Evolutionary conservation across 2,329 filamentous ascomycete species (phyloP), one percentile per base, ranked within the genome.

Genomic region (Aspergillus luchuensis): DNA sequence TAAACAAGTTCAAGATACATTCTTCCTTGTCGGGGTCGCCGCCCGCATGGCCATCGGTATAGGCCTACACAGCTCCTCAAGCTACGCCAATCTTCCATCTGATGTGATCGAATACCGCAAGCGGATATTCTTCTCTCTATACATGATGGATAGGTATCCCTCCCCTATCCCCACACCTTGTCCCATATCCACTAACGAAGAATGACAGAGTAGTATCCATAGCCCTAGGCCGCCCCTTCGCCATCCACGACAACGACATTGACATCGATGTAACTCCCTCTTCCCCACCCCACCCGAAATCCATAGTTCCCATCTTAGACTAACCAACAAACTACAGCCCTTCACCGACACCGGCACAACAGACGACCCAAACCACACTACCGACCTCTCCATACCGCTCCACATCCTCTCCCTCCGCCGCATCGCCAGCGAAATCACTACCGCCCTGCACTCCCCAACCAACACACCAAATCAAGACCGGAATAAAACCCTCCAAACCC

Each of bases 171-270:
- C 8, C 38, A 15, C 30, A 25, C 6, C 11, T 11, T 36, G 7
- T n/a, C 28, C 6, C 6, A 30, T 30, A 23, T 3, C 13, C 8
- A 30, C n/a, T 58, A 52, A 58, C 17, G 33, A n/a, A 6, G 17
- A n/a, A 2, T 11, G 1, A 10, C 21, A 78, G 78, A 1, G 73
- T 81, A 1, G 79, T 81, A 5, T 81, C 79, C 5, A 74, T 78
- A 28, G 75, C 79, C 2, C 64, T 82, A 1, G 80, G 80, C 1
- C 71, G 80, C 0, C 79, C 80, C 0, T 81, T 81, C 63, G 79
- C 78, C 2, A 71, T 82, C 3, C 78, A 80, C 21, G 80, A 81
- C 47, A 78, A 80, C 41, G 79, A 82, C 58, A 78, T 82, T 6
- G 78, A 80, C 48, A 72, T 80, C 4, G 61, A 68, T 62, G 76